Evolutionary conservation across 2,329 filamentous ascomycete species (phyloP), one percentile per base, ranked within the genome.

Genomic region (Aspergillus novoparasiticus): DNA sequence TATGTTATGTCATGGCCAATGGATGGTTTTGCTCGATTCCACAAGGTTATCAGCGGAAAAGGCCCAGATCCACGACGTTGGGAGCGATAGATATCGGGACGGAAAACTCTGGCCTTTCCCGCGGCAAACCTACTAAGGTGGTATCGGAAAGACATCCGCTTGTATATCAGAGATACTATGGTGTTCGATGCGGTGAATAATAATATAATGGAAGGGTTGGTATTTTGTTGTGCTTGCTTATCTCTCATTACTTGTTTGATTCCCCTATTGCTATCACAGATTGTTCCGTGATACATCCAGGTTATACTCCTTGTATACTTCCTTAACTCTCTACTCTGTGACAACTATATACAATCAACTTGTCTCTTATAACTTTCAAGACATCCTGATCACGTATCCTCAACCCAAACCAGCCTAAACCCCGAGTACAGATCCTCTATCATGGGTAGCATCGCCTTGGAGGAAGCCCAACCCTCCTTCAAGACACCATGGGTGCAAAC

Each of bases 401-500:
- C 48, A n/a, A 19, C 28, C 46, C 19, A 50, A 11, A 21, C 28
- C n/a, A n/a, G 26, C 48, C 16, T 30, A 51, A 19, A 21, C 10
- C 16, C 48, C 21, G n/a, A 51, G 28, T 16, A 51, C 28, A 12
- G 16, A 30, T 50, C 55, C 36, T 6, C 51, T 36, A 76, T 64
- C 45, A 79, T 78, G 77, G 77, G 76, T 58, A 78, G 74, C 73
- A 72, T 76, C 68, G 70, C 70, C 55, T 71, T 68, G 57, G 67
- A 67, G 63, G 69, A 71, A 66, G 64, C 65, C 54, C 64, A 66
- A 60, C 66, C 70, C 34, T 64, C 55, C 54, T 71, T 73, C 65
- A 74, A 76, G 58, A 76, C 72, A 58, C 88, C 90, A 61, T 93
- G 90, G 89, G 85, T 87, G 64, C 81, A 89, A 74, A 94, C 91